A percentile compares a stretch with the other conserved stretches of the same genome.
These are phyloP conservation scores for Themeda triandra DNA, from an alignment of 176 grass and related monocot genomes.

Conservation along the genomic window DNA sequence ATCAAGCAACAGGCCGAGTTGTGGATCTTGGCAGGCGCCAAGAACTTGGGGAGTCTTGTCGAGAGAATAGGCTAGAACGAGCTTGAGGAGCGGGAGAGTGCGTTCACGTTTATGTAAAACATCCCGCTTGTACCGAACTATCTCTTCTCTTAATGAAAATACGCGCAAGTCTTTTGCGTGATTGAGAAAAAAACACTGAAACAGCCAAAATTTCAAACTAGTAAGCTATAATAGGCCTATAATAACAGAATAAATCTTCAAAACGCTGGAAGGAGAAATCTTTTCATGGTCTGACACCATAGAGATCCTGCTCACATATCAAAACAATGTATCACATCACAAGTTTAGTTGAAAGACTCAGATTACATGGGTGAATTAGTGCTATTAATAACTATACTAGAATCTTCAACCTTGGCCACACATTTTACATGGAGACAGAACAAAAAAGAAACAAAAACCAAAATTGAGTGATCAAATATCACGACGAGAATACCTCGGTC, in stretches of 20 bases:
- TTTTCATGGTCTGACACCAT: background rate
- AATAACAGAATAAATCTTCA: background rate
- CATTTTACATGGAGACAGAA: background rate
- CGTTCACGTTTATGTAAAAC: too few species aligned
- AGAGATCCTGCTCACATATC: background rate
- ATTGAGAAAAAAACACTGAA: too few species aligned
- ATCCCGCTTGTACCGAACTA: too few species aligned
- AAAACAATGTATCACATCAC: background rate
- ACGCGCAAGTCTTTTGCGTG: too few species aligned
- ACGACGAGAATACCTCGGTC: slow-evolving; percentile 8
- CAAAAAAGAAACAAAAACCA: background rate
- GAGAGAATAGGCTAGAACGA: too few species aligned
- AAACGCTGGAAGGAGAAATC: background rate
- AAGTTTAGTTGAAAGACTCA: background rate
- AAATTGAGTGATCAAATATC: background rate
- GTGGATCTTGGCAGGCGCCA: too few species aligned
- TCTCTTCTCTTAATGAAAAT: too few species aligned
- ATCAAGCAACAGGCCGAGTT: too few species aligned
- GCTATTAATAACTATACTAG: background rate
- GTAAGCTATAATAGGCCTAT: background rate
- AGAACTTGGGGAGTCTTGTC: too few species aligned
- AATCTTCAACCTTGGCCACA: background rate
- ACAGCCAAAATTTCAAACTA: background rate
- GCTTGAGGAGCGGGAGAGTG: too few species aligned
- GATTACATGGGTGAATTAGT: background rate